These are phyloP conservation scores for Cryptococcus wingfieldii DNA, from an alignment of 1,284 basidiomycete species.

Conservation along the genomic window DNA sequence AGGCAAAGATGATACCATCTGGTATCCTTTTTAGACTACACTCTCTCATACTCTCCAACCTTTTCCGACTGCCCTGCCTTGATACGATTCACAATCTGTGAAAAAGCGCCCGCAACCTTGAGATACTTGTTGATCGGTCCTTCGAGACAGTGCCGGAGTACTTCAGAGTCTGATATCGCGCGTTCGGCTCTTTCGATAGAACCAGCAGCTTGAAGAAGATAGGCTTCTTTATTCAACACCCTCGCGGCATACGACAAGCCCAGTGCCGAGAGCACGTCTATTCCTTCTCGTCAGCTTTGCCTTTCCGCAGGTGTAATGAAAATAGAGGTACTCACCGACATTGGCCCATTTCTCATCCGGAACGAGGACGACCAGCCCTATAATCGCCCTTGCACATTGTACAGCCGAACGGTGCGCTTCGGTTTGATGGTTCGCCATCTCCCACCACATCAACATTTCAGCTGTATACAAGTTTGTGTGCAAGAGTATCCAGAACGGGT, in stretches of 20 bases:
- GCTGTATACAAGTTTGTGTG: conserved; percentile 33
- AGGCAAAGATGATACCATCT: not conserved
- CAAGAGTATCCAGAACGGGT: conserved; percentile 39
- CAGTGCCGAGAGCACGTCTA: conserved; percentile 32
- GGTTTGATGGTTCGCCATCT: conserved; percentile 25
- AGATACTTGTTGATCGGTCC: conserved; percentile 24
- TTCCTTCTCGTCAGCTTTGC: not conserved
- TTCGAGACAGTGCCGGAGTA: conserved; percentile 19
- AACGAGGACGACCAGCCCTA: conserved; percentile 20
- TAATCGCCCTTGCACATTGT: conserved; percentile 28
- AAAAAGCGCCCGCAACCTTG: conserved; percentile 29
- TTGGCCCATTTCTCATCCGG: conserved; percentile 25
- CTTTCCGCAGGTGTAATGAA: not conserved
- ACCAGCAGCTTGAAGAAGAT: conserved; percentile 11
- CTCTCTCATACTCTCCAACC: conserved; percentile 37
- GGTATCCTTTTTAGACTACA: conserved; percentile 3
- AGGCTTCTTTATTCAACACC: conserved; percentile 32
- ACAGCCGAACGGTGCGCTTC: conserved; percentile 27
- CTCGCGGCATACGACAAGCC: conserved; percentile 29
- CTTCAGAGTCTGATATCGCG: conserved; percentile 26
- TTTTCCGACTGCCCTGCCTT: conserved; percentile 34
- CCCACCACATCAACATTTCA: conserved; percentile 37
- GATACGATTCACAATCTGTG: conserved; percentile 27
- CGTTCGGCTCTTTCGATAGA: conserved; percentile 14
- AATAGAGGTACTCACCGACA: conserved; percentile 21